A percentile compares a stretch with the other conserved stretches of the same genome.
These are phyloP conservation scores for Neophaeococcomyces aloes DNA, from an alignment of 2,329 filamentous ascomycete genomes.

Conservation along the genomic window DNA sequence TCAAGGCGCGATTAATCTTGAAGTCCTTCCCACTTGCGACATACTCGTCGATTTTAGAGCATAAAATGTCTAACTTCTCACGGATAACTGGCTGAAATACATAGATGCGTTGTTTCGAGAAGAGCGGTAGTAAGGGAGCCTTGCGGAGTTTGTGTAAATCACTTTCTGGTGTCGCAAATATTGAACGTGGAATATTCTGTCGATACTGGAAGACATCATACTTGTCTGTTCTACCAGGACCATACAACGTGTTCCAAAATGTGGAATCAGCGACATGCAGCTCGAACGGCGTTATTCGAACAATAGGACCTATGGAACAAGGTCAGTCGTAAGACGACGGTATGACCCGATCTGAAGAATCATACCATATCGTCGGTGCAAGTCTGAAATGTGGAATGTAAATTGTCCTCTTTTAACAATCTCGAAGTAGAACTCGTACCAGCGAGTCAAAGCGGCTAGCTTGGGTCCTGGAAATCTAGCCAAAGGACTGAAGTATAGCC, in stretches of 20 bases:
- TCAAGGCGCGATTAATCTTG: conserved; percentile 22
- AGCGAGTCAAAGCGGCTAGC: conserved; percentile 8
- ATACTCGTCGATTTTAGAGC: conserved; percentile 20
- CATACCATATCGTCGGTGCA: conserved; percentile 30
- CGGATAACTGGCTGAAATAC: conserved; percentile 18
- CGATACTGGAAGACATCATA: conserved; percentile 7
- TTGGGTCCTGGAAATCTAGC: conserved; percentile 10
- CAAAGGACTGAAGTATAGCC: conserved; percentile 4
- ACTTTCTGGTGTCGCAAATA: conserved; percentile 17
- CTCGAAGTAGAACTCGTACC: conserved; percentile 24
- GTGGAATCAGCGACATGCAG: conserved; percentile 18
- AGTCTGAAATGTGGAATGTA: conserved; percentile 27
- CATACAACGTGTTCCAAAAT: conserved; percentile 18
- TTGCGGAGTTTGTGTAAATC: conserved; percentile 20
- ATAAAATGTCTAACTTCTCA: conserved; percentile 18
- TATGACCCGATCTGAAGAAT: conserved; percentile 6
- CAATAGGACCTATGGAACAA: conserved; percentile 12
- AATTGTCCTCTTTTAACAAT: conserved; percentile 26
- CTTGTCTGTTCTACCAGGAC: conserved; percentile 2
- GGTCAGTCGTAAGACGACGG: conserved; percentile 1
- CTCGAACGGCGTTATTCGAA: conserved; percentile 21
- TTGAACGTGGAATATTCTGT: conserved; percentile 9
- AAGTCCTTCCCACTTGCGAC: conserved; percentile 19
- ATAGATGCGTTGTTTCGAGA: conserved; percentile 16
- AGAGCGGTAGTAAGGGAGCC: conserved; percentile 17